Percentiles rank a stretch among this genome's conserved stretches.
phyloP scores from a whole-genome alignment of 768 basidiomycete species.

The Mycena crocata region DNA sequence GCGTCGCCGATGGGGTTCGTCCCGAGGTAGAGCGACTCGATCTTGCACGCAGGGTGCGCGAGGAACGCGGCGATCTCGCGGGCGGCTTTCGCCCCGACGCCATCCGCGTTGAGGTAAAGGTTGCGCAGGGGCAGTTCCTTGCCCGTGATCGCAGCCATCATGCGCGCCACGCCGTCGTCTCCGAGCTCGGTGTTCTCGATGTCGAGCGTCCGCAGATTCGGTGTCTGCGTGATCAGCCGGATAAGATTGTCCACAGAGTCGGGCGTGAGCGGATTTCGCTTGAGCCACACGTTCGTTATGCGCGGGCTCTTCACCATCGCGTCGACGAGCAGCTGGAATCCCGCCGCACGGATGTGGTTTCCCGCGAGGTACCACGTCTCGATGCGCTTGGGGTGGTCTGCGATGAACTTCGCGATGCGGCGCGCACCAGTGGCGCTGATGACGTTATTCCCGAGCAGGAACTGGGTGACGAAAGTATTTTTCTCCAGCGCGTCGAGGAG shows the following conservation, averaged over 20 bases:
- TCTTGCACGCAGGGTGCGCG: conserved; percentile 20
- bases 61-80: conserved; percentile 24
- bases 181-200: conserved; percentile 33
- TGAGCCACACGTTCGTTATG: conserved; percentile 32
- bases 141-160: conserved; percentile 25
- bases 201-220: conserved; percentile 31
- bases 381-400: conserved; percentile 28
- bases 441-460: conserved; percentile 34
- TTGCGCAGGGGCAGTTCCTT: conserved; percentile 22
- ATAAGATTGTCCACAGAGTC: conserved; percentile 20
- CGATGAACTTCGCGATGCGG: conserved; percentile 28
- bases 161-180: conserved; percentile 18
- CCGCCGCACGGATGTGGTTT: conserved; percentile 22
- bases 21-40: conserved; percentile 26
- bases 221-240: conserved; percentile 29
- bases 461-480: conserved; percentile 28
- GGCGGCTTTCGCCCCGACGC: conserved; percentile 27
- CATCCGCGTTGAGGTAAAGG: conserved; percentile 31
- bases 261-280: conserved; percentile 33
- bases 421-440: conserved; percentile 32
- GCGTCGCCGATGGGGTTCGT: conserved; percentile 33
- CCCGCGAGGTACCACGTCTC: conserved; percentile 35
- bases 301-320: conserved; percentile 27
- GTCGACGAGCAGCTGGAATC: conserved; percentile 32
- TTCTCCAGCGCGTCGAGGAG: conserved; percentile 31